These are phyloP conservation scores for Helenozyma baotianmanensis DNA, from an alignment of 805 yeast genomes.

Conservation along the genomic window DNA sequence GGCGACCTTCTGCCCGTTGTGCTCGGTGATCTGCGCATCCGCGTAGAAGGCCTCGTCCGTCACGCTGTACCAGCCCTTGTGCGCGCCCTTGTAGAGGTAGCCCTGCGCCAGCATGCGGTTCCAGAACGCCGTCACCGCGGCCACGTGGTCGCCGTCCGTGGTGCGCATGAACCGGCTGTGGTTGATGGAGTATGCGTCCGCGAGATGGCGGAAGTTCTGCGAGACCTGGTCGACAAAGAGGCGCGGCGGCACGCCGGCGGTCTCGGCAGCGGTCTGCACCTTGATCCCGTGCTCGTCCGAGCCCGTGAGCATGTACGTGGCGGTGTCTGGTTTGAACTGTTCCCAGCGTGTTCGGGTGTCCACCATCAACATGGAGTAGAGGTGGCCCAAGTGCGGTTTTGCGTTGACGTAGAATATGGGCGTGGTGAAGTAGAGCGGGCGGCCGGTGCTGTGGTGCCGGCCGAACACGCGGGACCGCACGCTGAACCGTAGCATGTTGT, in stretches of 20 bases:
- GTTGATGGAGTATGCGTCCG: slow-evolving; percentile 50
- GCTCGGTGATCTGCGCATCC: slow-evolving; percentile 59
- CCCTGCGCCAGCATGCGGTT: slow-evolving; percentile 51
- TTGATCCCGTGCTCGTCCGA: slow-evolving; percentile 97
- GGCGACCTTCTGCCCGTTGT: slow-evolving; percentile 25
- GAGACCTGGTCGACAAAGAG: slow-evolving; percentile 70
- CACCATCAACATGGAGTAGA: slow-evolving; percentile 79
- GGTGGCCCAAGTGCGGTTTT: slow-evolving; percentile 87
- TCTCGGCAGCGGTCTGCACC: slow-evolving; percentile 80
- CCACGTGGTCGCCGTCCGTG: slow-evolving; percentile 75
- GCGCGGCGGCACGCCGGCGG: slow-evolving; percentile 46
- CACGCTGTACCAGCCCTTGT: slow-evolving; percentile 91
- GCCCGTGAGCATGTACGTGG: slow-evolving; percentile 71
- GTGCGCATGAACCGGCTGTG: slow-evolving; percentile 85
- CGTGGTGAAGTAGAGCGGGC: slow-evolving; percentile 64
- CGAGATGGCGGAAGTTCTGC: slow-evolving; percentile 58
- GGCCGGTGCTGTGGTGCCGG: too few species aligned
- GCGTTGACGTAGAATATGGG: slow-evolving; percentile 98
- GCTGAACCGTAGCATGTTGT: too few species aligned
- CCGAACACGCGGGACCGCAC: too few species aligned
- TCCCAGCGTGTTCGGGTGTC: slow-evolving; percentile 81
- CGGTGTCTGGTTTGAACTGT: slow-evolving; percentile 26
- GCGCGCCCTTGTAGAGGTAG: slow-evolving; percentile 74
- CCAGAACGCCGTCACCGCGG: slow-evolving; percentile 72
- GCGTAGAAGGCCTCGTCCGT: slow-evolving; percentile 95